Conservation (phyloP, 2,329 filamentous ascomycete genomes). For the Monosporascus sp. region DNA sequence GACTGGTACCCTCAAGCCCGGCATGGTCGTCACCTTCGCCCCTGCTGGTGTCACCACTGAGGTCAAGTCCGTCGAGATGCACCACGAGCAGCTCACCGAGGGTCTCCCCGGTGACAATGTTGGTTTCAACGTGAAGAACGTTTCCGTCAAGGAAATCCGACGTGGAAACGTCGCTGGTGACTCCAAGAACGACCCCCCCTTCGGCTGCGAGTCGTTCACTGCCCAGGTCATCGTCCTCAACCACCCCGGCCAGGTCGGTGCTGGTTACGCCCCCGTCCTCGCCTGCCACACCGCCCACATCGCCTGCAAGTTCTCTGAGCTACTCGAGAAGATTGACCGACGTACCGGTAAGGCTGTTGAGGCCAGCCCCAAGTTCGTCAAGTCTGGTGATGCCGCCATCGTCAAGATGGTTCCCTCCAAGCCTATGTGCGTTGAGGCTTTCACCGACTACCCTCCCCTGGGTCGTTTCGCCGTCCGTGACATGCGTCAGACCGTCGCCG, state of each 20-base stretch:
- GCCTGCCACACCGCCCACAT: slow-evolving; percentile 99
- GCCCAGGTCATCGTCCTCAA: slow-evolving; percentile 99
- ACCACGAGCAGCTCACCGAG: slow-evolving; percentile 97
- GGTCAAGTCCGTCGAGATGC: slow-evolving; percentile 99
- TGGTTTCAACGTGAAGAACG: slow-evolving; percentile 99
- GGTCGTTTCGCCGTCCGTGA: slow-evolving; percentile 99
- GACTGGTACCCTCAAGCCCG: slow-evolving; percentile 91
- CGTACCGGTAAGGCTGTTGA: slow-evolving; percentile 99
- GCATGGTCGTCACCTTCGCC: slow-evolving; percentile 96
- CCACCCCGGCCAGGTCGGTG: slow-evolving; percentile 99
- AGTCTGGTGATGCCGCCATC: slow-evolving; percentile 99
- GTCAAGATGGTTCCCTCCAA: slow-evolving; percentile 99
- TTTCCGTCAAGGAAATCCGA: slow-evolving; percentile 99
- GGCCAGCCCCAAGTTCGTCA: slow-evolving; percentile 96
- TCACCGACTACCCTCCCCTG: slow-evolving; percentile 99
- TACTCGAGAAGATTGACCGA: slow-evolving; percentile 99
- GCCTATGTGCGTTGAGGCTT: slow-evolving; percentile 99
- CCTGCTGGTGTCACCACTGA: slow-evolving; percentile 99
- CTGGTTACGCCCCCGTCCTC: slow-evolving; percentile 97
- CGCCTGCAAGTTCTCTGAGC: slow-evolving; percentile 99
- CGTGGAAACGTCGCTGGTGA: slow-evolving; percentile 99
- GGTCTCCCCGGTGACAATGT: slow-evolving; percentile 99
- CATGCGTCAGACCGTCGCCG: slow-evolving; percentile 86
- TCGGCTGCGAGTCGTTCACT: slow-evolving; percentile 88
- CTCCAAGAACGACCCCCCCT: slow-evolving; percentile 99